These are phyloP conservation scores for Cucumis cinereus DNA, from an alignment of 306 rosid species.

Conservation along the genomic window DNA sequence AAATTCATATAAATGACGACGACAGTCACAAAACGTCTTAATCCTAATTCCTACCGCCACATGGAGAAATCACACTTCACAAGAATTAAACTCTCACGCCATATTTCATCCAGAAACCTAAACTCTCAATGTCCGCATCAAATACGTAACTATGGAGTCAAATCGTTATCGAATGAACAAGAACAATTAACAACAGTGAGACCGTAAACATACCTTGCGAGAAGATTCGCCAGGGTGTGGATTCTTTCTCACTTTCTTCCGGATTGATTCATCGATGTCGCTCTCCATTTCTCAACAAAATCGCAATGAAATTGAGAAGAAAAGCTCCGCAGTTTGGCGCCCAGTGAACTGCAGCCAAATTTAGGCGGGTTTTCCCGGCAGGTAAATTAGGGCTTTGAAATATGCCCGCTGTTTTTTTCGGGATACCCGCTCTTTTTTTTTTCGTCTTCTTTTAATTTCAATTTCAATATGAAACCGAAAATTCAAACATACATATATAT, in stretches of 20 bases:
- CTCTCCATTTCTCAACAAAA: slow-evolving; percentile 21
- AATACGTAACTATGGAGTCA: not conserved
- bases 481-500: not conserved
- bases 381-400: slow-evolving; percentile 1
- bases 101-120: not conserved
- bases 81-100: not conserved
- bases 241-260: slow-evolving; percentile 21
- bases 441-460: not conserved
- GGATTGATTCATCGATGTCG: slow-evolving; percentile 31
- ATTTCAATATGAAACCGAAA: not conserved
- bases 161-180: not conserved
- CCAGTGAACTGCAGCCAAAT: not conserved
- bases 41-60: not conserved
- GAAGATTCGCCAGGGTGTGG: slow-evolving; percentile 19
- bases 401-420: not conserved
- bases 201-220: slow-evolving; percentile 25
- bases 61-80: not conserved
- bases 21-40: not conserved
- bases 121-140: not conserved
- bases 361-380: slow-evolving; percentile 6
- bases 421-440: not conserved
- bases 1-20: not conserved
- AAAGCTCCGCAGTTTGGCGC: not conserved
- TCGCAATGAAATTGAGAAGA: not conserved
- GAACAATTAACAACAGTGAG: not conserved